A percentile compares a stretch with the other conserved stretches of the same genome.
Evolutionary conservation across 2,329 filamentous ascomycete genomes (phyloP).

Genomic region (Ilyonectria mors-panacis): DNA sequence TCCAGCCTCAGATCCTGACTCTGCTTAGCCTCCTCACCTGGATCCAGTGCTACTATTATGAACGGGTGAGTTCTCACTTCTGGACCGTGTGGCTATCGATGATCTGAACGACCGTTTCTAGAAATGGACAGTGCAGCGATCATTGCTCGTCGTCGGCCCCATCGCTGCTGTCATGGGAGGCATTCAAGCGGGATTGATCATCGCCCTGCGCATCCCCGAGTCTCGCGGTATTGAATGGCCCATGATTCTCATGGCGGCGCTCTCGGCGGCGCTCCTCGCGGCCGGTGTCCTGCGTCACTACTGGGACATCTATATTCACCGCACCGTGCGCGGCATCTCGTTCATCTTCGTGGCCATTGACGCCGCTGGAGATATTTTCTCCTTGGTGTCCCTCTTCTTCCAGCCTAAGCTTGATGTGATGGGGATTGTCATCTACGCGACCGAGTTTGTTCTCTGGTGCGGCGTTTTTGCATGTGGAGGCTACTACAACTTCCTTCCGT

Average conservation of each 20-base stretch:
- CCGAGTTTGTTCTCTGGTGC: constrained; percentile 76
- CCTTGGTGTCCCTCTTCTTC: constrained; percentile 75
- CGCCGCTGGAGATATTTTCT: constrained; percentile 77
- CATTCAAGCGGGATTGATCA: constrained; percentile 71
- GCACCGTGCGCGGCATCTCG: constrained; percentile 78
- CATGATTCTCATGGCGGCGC: constrained; percentile 74
- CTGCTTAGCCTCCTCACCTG: constrained; percentile 60
- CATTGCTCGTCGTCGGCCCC: constrained; percentile 63
- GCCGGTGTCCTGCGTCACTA: constrained; percentile 79
- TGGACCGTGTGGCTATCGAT: rapidly evolving
- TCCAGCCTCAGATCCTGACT: constrained; percentile 61
- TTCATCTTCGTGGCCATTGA: constrained; percentile 81
- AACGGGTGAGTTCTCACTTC: constrained; percentile 44
- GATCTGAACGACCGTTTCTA: constrained; percentile 47
- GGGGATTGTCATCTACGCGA: constrained; percentile 77
- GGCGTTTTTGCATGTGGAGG: constrained; percentile 77
- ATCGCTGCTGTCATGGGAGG: constrained; percentile 72
- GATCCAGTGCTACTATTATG: constrained; percentile 61
- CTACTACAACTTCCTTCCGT: constrained; percentile 75
- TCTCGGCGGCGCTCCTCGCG: constrained; percentile 75
- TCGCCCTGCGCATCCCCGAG: constrained; percentile 66
- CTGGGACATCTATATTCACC: constrained; percentile 76
- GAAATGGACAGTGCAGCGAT: constrained; percentile 67
- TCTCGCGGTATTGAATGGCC: constrained; percentile 70
- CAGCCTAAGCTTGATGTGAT: constrained; percentile 71